A percentile compares a stretch with the other conserved stretches of the same genome.
Conservation (phyloP, 2,329 filamentous ascomycete genomes). For the Eurotiales sp. region DNA sequence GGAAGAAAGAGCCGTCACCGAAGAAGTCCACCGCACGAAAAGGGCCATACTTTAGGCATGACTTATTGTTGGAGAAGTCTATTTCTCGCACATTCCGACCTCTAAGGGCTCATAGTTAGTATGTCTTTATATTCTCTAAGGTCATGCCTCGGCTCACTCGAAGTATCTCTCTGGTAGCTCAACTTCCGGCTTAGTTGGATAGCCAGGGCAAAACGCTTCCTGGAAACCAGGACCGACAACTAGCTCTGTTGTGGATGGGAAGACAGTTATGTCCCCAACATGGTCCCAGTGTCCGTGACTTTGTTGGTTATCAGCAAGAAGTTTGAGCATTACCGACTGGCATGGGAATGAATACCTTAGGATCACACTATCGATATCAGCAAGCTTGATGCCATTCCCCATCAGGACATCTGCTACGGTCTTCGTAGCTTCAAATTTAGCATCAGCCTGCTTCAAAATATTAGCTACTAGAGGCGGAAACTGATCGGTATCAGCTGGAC, state of each 20-base stretch:
- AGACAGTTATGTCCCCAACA: constrained; percentile 42
- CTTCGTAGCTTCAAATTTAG: not conserved
- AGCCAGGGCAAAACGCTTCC: constrained; percentile 40
- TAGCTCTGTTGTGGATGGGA: constrained; percentile 40
- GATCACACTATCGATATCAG: constrained; percentile 26
- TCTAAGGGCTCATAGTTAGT: not conserved
- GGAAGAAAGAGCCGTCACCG: constrained; percentile 28
- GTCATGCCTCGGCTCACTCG: constrained; percentile 24
- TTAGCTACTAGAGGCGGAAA: constrained; percentile 25
- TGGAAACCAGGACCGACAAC: constrained; percentile 50
- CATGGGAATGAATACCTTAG: constrained; percentile 25
- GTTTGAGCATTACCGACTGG: constrained; percentile 26
- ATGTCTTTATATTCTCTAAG: not conserved
- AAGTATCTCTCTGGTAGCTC: constrained; percentile 42
- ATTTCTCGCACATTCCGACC: constrained; percentile 5
- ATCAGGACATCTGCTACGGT: constrained; percentile 38
- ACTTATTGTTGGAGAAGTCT: constrained; percentile 28
- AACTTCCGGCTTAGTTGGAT: constrained; percentile 38
- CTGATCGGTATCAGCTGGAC: constrained; percentile 45
- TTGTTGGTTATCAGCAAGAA: constrained; percentile 25
- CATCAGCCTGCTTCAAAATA: not conserved
- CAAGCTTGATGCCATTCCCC: constrained; percentile 32
- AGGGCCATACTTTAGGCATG: constrained; percentile 17
- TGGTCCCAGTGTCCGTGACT: constrained; percentile 40
- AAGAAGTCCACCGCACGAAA: constrained; percentile 28